Base-by-base conservation (phyloP, 768 basidiomycete genomes). In the Trametes villosa region DNA sequence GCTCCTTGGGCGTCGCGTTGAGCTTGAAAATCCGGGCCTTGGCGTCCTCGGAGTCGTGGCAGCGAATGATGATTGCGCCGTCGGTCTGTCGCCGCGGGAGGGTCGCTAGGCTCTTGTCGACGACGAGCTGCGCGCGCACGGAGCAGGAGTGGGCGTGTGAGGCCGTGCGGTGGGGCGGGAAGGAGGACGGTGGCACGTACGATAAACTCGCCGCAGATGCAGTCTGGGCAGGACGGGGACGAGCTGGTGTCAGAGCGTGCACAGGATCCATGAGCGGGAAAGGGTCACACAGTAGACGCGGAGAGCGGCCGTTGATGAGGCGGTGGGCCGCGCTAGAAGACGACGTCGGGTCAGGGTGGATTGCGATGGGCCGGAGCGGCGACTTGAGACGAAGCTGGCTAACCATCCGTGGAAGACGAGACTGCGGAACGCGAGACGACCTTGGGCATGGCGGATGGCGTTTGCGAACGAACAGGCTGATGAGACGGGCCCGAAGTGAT, bases 361-460 rank as follows among this genome's bases (percentile, higher is more conserved):
- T 52, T 33, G 31, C 33, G 53, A 17, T 41, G 48, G 58, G 42
- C 36, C 33, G 33, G 54, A 30, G 27, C 46, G 52, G 27, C 41
- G 45, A 60, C 48, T 53, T 46, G 63, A 51, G 36, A 55, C 45
- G n/a, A 12, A 53, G 30, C 45, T 11, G 31, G 75, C 83, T 62
- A 52, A 92, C 92, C 91, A 71, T 92, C 90, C 34, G 92, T 86
- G 4, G 93, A 95, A 3, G 93, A 92, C 9, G 94, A 94, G 61
- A 94, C 85, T 4, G 91, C 88, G 41, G 91, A 94, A 65, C 92
- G 85, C 3, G 93, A 94, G 69, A 95, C 84, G 63, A 97, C 91
- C 74, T 96, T 96, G 53, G 94, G 94, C 94, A 96, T 96, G 59
- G 65, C 44, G 49, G 50, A 13, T 12, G 42, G 27, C 26, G 33